Evolutionary conservation across 345 rosid species (phyloP).

Genomic region (Sonneratia alba): DNA sequence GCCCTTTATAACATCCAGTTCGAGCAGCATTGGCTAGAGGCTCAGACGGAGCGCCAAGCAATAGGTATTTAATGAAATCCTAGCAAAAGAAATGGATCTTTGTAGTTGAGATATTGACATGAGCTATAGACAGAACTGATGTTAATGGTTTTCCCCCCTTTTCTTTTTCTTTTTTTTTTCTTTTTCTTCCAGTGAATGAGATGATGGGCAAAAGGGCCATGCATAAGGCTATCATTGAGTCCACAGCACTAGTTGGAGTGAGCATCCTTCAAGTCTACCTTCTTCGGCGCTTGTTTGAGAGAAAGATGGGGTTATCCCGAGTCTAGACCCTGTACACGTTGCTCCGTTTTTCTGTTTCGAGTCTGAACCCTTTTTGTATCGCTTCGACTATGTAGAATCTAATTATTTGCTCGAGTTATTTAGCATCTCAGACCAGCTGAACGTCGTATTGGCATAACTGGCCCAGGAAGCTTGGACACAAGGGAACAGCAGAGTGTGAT

Average conservation of each 20-base stretch:
- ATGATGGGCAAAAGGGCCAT: slow-evolving; percentile 49
- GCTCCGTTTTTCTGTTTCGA: not conserved
- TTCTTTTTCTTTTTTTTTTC: not conserved
- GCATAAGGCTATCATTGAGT: slow-evolving; percentile 58
- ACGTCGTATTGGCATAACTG: not conserved
- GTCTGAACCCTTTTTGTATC: not conserved
- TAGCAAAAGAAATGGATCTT: not conserved
- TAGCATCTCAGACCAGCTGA: not conserved
- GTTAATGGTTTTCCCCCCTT: not conserved
- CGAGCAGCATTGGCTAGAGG: slow-evolving; percentile 73
- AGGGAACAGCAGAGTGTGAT: not conserved
- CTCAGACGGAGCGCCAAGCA: slow-evolving; percentile 77
- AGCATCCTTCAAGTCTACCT: slow-evolving; percentile 62
- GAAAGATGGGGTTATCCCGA: slow-evolving; percentile 53
- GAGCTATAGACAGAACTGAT: not conserved
- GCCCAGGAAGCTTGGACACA: not conserved
- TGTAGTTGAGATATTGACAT: too few relatives aligned
- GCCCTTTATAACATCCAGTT: slow-evolving; percentile 66
- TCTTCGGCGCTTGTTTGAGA: slow-evolving; percentile 52
- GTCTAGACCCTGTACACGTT: slow-evolving; percentile 23
- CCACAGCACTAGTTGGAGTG: slow-evolving; percentile 49
- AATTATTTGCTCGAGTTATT: not conserved
- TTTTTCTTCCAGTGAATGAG: slow-evolving; percentile 43
- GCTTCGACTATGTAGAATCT: not conserved
- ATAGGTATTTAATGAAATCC: slow-evolving; percentile 26